Evolutionary conservation across 2,329 filamentous ascomycete species (phyloP), one percentile per base, ranked within the genome.

Genomic region (Dryadomyces quercivorus): DNA sequence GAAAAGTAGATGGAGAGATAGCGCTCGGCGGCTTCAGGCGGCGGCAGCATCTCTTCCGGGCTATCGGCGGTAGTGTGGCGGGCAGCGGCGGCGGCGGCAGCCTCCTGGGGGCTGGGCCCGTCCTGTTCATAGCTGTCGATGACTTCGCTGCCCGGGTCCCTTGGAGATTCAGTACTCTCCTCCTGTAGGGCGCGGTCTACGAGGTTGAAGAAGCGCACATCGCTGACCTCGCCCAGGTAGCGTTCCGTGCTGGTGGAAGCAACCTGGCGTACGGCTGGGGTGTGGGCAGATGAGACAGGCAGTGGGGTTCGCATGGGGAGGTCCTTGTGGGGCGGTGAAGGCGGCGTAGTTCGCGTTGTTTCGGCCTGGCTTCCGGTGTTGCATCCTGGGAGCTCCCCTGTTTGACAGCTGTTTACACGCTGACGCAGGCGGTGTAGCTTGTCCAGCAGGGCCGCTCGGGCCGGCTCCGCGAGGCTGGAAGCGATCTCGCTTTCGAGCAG

Each of bases 221-320:
- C 68, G 59, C 66, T 69, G n/a, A 66, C 66, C 52, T 69, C 66
- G 40, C 68, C 68, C 1, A 69, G 59, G 55, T 68, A 69, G 7
- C 65, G 64, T 40, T 64, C 60, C 9, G n/a, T n/a, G n/a, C n/a
- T n/a, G n/a, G 56, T 45, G 10, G 36, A 40, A 3, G 36, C 36
- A 16, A 40, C 36, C 36, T 40, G 36, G 36, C 36, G 36, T 16
- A 16, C 36, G 36, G 36, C 36, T 16, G 36, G 36, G 10, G 36
- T 40, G 26, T 31, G 26, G 26, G 26, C 26, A 31, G 26, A 31
- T 16, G 36, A 40, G 10, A 40, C 36, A 16, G 36, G 36, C 36
- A 16, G 36, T 13, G 36, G 15, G 10, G 36, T 40, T 3, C 9
- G 36, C 12, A 15, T 31, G 4, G 26, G 26, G 4, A 31, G 26